Evolutionary conservation across 805 yeast species (phyloP), one percentile per base, ranked within the genome.

Genomic region (Candida pini): DNA sequence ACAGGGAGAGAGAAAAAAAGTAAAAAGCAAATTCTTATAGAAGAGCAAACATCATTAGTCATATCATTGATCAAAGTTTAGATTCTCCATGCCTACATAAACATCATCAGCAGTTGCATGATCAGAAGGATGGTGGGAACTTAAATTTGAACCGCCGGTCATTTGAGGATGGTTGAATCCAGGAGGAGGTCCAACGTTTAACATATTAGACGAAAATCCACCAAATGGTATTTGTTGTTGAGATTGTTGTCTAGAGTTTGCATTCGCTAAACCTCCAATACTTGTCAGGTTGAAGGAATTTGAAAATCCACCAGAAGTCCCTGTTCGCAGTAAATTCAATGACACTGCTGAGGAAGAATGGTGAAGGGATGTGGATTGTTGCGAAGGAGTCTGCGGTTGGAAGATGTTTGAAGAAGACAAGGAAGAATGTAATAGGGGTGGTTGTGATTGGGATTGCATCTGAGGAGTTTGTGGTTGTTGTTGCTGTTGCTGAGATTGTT

Each of bases 331-430:
- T 17, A 54, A 18, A 31, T 56, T 56, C 30, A 56, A 39, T 9
- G 61, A 56, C 0, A 53, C 58, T 12, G 56, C 48, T 1, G 62
- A 55, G 4, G 56, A 43, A 5, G 62, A 55, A 35, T 56, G 60
- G 33, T 53, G 56, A 13, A 52, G 28, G 7, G 42, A 21, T 10
- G 44, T 34, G n/a, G 34, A 32, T 9, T 29, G 41, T 21, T 39
- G 54, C n/a, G n/a, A n/a, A n/a, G n/a, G n/a, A n/a, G 42, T 36
- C 16, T 41, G 28, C 31, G 24, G 12, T 26, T 24, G 25, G 25
- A 22, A 22, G 8, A 22, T 22, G 8, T 22, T 22, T 5, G 13
- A 12, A 13, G 25, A 22, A 22, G 25, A 22, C 8, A 22, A 22
- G 13, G 25, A 22, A 22, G 25, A 22, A 7, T 22, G 33, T 25